Evolutionary conservation across 495 filamentous ascomycete species (phyloP).

Genomic region (Immersiella caudata): DNA sequence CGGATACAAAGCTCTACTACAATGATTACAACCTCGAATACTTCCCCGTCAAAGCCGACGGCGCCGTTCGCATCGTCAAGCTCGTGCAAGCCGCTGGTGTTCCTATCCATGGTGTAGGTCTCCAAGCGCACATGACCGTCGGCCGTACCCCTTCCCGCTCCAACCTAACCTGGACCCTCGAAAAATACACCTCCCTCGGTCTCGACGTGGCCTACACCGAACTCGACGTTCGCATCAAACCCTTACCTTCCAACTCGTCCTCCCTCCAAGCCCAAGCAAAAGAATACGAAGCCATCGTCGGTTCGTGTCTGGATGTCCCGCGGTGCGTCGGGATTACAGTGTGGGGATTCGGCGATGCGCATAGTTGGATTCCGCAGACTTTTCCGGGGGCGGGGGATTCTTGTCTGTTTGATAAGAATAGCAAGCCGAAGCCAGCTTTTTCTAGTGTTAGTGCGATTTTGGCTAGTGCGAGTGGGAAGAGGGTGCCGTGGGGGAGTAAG

Average conservation of each 20-base stretch:
- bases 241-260: conserved; percentile 33
- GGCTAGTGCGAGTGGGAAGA: conserved; percentile 24
- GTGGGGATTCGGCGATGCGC: conserved; percentile 60
- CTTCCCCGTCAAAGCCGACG: conserved; percentile 46
- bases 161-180: conserved; percentile 49
- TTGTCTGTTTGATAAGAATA: conserved; percentile 25
- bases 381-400: conserved; percentile 46
- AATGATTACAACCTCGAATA: conserved; percentile 60
- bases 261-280: conserved; percentile 51
- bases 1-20: conserved; percentile 61
- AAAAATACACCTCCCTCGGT: conserved; percentile 46
- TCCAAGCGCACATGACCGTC: conserved; percentile 56
- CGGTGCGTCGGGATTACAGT: conserved; percentile 59
- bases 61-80: conserved; percentile 45
- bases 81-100: conserved; percentile 44
- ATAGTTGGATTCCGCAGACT: conserved; percentile 46
- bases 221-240: conserved; percentile 53
- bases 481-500: conserved; percentile 12
- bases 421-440: conserved; percentile 36
- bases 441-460: conserved; percentile 26
- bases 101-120: conserved; percentile 56
- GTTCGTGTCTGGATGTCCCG: conserved; percentile 49
- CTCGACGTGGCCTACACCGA: conserved; percentile 60
- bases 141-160: conserved; percentile 42
- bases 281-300: conserved; percentile 52